A percentile compares a stretch with the other conserved stretches of the same genome.
Conservation (phyloP, 352 stramenopile genomes). For the Pythium utonaiense region DNA sequence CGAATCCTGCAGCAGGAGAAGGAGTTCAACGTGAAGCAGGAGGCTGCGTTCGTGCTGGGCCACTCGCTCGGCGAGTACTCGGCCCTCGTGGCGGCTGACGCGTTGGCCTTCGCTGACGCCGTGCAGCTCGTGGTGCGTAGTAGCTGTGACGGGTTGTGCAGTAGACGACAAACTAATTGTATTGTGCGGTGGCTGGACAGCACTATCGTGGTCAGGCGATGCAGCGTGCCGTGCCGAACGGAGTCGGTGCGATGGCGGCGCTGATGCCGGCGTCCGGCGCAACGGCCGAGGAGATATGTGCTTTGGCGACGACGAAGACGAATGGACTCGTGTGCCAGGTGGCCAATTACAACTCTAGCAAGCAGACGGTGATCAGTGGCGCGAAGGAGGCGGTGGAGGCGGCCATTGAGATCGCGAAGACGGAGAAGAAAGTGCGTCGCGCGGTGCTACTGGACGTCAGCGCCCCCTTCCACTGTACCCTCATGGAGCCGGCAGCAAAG, state of each 20-base stretch:
- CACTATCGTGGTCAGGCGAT: constrained; percentile 69
- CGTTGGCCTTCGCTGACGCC: constrained; percentile 64
- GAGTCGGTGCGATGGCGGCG: constrained; percentile 69
- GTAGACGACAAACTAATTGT: not conserved
- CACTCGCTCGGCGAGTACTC: constrained; percentile 88
- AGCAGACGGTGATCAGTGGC: constrained; percentile 83
- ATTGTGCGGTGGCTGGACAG: constrained; percentile 11
- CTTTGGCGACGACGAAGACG: constrained; percentile 29
- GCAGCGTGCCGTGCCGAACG: constrained; percentile 51
- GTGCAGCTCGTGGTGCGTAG: constrained; percentile 61
- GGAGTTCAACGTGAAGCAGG: constrained; percentile 31
- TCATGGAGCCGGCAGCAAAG: constrained; percentile 67
- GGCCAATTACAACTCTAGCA: constrained; percentile 88
- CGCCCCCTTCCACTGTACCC: constrained; percentile 77
- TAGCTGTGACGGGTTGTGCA: not conserved
- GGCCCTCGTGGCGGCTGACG: constrained; percentile 65
- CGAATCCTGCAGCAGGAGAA: constrained; percentile 66
- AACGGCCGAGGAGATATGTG: constrained; percentile 57
- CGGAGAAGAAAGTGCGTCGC: constrained; percentile 63
- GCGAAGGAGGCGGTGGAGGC: constrained; percentile 39
- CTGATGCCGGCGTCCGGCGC: constrained; percentile 57
- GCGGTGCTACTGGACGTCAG: constrained; percentile 74
- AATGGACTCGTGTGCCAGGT: constrained; percentile 56
- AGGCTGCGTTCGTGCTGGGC: constrained; percentile 49
- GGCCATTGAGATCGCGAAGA: constrained; percentile 59